Evolutionary conservation across 306 rosid genomes (phyloP).

Genomic region (Prunus campanulata): DNA sequence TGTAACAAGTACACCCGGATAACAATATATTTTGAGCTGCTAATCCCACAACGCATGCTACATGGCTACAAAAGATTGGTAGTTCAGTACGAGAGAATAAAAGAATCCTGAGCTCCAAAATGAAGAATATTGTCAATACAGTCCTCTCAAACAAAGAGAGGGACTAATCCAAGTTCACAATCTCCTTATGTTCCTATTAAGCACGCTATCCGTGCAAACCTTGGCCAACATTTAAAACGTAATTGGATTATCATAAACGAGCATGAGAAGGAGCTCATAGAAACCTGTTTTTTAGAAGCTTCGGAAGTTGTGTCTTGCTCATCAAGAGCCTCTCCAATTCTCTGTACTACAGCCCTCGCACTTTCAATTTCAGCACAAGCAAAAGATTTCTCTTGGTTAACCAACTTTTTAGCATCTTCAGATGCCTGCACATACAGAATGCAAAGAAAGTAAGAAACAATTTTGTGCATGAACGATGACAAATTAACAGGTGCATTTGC

Average conservation of each 20-base stretch:
- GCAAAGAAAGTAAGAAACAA: neutral
- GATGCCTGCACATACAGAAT: slow-evolving; percentile 60
- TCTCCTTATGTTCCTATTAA: neutral
- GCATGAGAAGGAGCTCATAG: slow-evolving; percentile 6
- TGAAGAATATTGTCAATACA: neutral
- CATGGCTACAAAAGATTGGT: neutral
- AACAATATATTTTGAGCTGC: neutral
- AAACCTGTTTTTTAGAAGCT: slow-evolving; percentile 74
- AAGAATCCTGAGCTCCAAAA: neutral
- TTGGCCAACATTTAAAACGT: neutral
- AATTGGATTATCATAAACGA: neutral
- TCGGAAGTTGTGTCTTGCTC: slow-evolving; percentile 61
- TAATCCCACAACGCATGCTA: neutral
- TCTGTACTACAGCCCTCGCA: slow-evolving; percentile 83
- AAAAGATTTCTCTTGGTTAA: slow-evolving; percentile 91
- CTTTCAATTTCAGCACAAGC: slow-evolving; percentile 98
- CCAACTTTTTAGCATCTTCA: slow-evolving; percentile 96
- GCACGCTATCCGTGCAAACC: neutral
- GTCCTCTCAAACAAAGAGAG: neutral
- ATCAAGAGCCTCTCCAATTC: slow-evolving; percentile 94
- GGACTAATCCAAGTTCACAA: neutral
- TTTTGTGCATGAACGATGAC: neutral
- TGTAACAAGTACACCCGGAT: neutral
- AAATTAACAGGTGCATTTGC: neutral
- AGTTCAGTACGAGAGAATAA: neutral